Base-by-base conservation (phyloP, 129 eudicot species). In the Cynara cardunculus region DNA sequence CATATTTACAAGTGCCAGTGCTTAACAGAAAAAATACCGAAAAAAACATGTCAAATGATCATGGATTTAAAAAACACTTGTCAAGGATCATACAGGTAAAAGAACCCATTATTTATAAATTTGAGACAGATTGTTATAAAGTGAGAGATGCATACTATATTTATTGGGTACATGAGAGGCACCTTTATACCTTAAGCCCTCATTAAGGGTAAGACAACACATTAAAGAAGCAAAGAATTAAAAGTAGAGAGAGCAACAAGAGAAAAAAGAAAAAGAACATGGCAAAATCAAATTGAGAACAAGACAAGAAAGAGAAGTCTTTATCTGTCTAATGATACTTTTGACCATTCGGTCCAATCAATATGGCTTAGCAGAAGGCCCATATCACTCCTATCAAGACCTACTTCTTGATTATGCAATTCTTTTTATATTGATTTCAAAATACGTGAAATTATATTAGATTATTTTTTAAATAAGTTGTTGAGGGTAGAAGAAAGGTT, bases 261-360 rank as follows among this genome's bases (percentile, higher is more conserved):
- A 77, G 77, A 34, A 25, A 84, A 77, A 79, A 28, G 77, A 78
- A 75, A 64, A 49, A 66, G 80, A 87, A 62, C 75, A 81, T 44
- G 78, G 81, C 74, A 76, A 44, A 62, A 85, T 84, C 72, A 82
- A 81, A 73, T 78, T 65, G 56, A 78, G 87, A 97, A 90, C 96
- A 91, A 59, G 96, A 92, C 86, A 85, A 83, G 94, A 94, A 86
- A 87, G 87, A 82, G 74, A 71, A 77, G 90, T 90, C 97, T 74
- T 84, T 78, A 56, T 85, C 79, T 79, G 90, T 88, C 84, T 85
- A 80, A 94, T 92, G 85, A 83, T 78, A 79, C 89, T 86, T 87
- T 92, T 94, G 98, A 94, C 94, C 88, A 83, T 75, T 85, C 25
- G 82, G 80, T 89, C 96, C 92, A 89, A 91, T 90, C 90, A 85